Evolutionary conservation across 1,139 yeast species (phyloP), one percentile per base, ranked within the genome.

Genomic region (Debaryomycetaceae sp.): DNA sequence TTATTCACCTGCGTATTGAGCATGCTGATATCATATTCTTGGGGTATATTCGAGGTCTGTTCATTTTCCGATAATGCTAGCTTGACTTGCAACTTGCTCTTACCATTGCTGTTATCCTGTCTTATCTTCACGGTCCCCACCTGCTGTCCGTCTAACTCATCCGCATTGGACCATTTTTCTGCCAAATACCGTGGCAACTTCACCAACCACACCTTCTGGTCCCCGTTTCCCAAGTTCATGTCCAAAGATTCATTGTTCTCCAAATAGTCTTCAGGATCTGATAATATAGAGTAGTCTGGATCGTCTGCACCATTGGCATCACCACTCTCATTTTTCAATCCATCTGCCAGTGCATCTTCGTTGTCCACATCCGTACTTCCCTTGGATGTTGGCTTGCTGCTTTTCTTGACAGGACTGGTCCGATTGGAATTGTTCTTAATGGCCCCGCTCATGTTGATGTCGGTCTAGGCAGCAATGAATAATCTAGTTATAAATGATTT

Each of bases 151-250:
- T 81, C 75, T 48, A 86, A 65, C 35, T 70, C 70, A 13, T 76
- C 81, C 39, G 80, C 76, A 50, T 84, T 76, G 45, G 83, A 78
- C 96, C 97, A 90, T 53, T 80, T 76, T 42, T 85, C 90, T 41
- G 95, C 87, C 49, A 93, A 72, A 58, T 89, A 90, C 57, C 87
- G 81, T 5, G 99, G 98, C 55, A 93, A 69, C 55, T 95, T 81
- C 24, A 93, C 96, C 27, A 93, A 72, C 99, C 99, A 93, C 37
- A 93, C 84, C 56, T 89, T 89, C 54, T 82, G 83, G 40, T 67
- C 69, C 8, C 83, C 80, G 29, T 68, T 65, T 6, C 66, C 51
- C 40, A 85, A 59, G 56, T 84, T 81, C 70, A 86, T 66, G 58
- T 85, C 87, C 42, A 86, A 67, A 2, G 85, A 73, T 58, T 84